A percentile compares a stretch with the other conserved stretches of the same genome.
Conservation (phyloP, 108 stramenopile species). For the Cyclotella choctawhatcheeana region DNA sequence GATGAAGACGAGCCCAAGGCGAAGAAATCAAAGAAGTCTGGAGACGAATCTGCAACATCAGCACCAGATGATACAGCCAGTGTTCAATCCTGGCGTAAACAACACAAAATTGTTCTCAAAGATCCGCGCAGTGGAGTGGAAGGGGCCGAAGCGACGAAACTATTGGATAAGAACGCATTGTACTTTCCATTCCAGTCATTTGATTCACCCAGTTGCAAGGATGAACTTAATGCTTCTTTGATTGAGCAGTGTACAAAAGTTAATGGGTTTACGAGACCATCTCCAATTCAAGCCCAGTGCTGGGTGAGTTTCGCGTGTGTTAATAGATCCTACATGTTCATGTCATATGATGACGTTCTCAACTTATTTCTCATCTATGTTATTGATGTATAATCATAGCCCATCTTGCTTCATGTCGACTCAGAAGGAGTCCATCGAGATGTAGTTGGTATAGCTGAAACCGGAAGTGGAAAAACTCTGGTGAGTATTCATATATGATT, state of each 20-base stretch:
- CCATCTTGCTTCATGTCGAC: constrained; percentile 38
- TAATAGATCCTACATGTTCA: not conserved
- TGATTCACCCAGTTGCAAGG: constrained; percentile 59
- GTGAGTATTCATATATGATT: not conserved
- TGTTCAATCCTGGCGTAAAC: constrained; percentile 72
- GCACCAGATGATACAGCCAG: constrained; percentile 29
- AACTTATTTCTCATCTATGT: not conserved
- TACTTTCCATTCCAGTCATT: constrained; percentile 76
- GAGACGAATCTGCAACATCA: constrained; percentile 22
- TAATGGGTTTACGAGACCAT: constrained; percentile 87
- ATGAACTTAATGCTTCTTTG: constrained; percentile 52
- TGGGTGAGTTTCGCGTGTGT: constrained; percentile 62
- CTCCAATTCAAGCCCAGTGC: constrained; percentile 97
- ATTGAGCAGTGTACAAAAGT: constrained; percentile 76
- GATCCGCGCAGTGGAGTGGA: constrained; percentile 65
- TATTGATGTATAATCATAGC: constrained; percentile 15
- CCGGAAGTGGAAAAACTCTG: constrained; percentile 81
- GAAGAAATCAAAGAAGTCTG: constrained; percentile 57
- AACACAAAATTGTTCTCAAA: constrained; percentile 86
- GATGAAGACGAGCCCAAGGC: constrained; percentile 51
- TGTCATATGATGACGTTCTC: not conserved
- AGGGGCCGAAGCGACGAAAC: constrained; percentile 53
- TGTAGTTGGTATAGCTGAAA: constrained; percentile 96
- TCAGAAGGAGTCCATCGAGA: constrained; percentile 60
- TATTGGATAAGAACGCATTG: constrained; percentile 34